Evolutionary conservation across 208 protist species (phyloP), one percentile per base, ranked within the genome.

Genomic region (Herpetomonas tarakana): DNA sequence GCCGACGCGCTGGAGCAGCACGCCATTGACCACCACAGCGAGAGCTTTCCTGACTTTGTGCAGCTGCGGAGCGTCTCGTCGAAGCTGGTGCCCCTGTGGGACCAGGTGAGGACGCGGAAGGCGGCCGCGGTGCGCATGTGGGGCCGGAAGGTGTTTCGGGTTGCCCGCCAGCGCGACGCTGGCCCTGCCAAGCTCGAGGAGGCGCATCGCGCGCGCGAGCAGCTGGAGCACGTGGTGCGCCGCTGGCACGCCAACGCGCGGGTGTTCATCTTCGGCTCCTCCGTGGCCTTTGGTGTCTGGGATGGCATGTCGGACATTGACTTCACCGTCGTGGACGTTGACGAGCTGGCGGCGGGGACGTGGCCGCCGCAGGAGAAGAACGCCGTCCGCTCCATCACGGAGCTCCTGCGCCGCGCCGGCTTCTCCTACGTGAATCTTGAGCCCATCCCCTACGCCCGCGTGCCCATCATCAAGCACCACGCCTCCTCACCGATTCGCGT

Each of bases 381-480:
- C 41, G 89, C 89, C 3, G 89, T 96, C 55, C 86, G 89, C 46
- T 78, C 66, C 65, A 83, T 92, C 44, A 92, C 86, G 1, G 81
- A 96, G 66, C 73, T 96, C 27, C 76, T 92, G 53, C 84, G 85
- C 2, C 79, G 83, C 2, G 89, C 80, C 0, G 89, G 89, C 2
- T 96, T 96, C 62, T 90, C 84, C 0, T 91, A 80, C 67, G 71
- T 81, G 1, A 92, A 91, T 49, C 63, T 96, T 12, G 86, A 93
- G 68, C 86, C 84, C 24, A 93, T 96, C 55, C 78, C 68, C 45
- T 82, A 91, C 58, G 89, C 89, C 14, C 81, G 89, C 4, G 89
- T 96, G 65, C 89, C 89, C 3, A 96, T 96, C 55, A 85, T 96
- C 22, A 96, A 96, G 70, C 89, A 96, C 55, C 85, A 96, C 67